These are phyloP conservation scores for Mayamaea pseudoterrestris DNA, from an alignment of 108 stramenopile species.

Conservation along the genomic window DNA sequence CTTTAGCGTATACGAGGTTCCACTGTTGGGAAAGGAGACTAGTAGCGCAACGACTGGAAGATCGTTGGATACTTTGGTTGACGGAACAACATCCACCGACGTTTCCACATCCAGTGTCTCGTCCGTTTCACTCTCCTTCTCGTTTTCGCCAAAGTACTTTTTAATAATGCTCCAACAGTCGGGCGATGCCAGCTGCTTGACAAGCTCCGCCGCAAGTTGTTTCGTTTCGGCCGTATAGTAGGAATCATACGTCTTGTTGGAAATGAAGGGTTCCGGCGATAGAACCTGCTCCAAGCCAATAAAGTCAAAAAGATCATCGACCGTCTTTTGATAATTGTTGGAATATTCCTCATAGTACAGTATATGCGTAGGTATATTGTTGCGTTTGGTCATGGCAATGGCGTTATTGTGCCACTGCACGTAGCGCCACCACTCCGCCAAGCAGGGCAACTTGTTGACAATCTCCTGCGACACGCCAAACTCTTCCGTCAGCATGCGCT, in stretches of 20 bases:
- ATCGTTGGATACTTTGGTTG: no score
- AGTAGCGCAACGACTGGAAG: constrained; percentile 12
- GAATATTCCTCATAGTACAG: constrained; percentile 6
- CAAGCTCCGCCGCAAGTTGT: background rate
- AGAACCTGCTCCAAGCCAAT: no score
- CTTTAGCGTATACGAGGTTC: background rate
- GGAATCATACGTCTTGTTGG: background rate
- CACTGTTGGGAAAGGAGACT: constrained; percentile 37
- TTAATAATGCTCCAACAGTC: background rate
- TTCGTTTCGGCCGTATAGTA: background rate
- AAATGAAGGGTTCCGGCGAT: no score
- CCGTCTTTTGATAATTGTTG: background rate
- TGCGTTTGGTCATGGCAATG: constrained; percentile 3
- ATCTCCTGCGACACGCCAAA: no score
- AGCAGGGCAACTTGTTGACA: constrained; percentile 13
- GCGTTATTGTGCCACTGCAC: constrained; percentile 63
- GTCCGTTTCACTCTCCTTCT: no score
- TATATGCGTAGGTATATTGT: constrained; percentile 1
- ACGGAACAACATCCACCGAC: no score
- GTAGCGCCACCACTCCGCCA: constrained; percentile 40
- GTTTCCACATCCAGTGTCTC: no score
- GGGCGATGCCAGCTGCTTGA: background rate
- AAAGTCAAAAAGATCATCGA: background rate
- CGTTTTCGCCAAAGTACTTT: constrained; percentile 1
- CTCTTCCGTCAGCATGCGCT: no score